phyloP scores from a whole-genome alignment of 2,329 filamentous ascomycete genomes.

The Penicillium sclerotiorum region DNA sequence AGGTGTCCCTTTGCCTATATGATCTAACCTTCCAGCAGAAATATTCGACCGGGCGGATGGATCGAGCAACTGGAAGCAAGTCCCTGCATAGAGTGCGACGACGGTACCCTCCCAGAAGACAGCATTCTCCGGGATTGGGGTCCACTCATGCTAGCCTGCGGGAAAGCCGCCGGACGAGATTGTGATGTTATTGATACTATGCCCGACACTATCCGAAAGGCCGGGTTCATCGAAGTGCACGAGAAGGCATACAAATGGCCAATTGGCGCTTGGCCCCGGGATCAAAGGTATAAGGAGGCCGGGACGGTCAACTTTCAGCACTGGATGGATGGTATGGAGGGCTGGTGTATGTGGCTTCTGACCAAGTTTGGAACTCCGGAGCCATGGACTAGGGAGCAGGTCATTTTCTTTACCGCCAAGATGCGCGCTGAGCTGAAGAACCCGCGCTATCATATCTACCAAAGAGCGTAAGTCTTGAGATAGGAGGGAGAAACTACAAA shows the following conservation, averaged over 20 bases:
- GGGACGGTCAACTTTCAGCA: slow-evolving; percentile 39
- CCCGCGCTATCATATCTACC: slow-evolving; percentile 13
- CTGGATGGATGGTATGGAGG: slow-evolving; percentile 33
- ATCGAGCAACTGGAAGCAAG: slow-evolving; percentile 24
- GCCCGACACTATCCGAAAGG: slow-evolving; percentile 24
- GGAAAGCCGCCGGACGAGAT: slow-evolving; percentile 23
- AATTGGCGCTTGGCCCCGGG: slow-evolving; percentile 35
- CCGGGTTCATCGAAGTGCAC: slow-evolving; percentile 37
- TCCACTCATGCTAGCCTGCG: slow-evolving; percentile 20
- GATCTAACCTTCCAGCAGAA: slow-evolving; percentile 10
- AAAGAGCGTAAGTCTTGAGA: slow-evolving; percentile 12
- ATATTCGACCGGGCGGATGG: slow-evolving; percentile 24
- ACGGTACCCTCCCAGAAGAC: slow-evolving; percentile 16
- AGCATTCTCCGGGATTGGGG: slow-evolving; percentile 18
- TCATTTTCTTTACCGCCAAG: slow-evolving; percentile 16
- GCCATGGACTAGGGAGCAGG: slow-evolving; percentile 19
- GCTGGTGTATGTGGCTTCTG: slow-evolving; percentile 34
- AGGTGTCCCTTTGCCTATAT: no score
- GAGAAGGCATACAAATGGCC: slow-evolving; percentile 34
- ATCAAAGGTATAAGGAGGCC: slow-evolving; percentile 38
- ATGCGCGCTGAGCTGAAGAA: slow-evolving; percentile 14
- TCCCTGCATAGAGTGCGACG: slow-evolving; percentile 17
- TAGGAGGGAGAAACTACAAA: background rate
- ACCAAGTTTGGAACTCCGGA: slow-evolving; percentile 21
- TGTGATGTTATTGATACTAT: slow-evolving; percentile 26